Percentiles rank a stretch among this genome's conserved stretches.
Evolutionary conservation across 139 green algal species (phyloP).

Genomic region (Asterochloris sp.): DNA sequence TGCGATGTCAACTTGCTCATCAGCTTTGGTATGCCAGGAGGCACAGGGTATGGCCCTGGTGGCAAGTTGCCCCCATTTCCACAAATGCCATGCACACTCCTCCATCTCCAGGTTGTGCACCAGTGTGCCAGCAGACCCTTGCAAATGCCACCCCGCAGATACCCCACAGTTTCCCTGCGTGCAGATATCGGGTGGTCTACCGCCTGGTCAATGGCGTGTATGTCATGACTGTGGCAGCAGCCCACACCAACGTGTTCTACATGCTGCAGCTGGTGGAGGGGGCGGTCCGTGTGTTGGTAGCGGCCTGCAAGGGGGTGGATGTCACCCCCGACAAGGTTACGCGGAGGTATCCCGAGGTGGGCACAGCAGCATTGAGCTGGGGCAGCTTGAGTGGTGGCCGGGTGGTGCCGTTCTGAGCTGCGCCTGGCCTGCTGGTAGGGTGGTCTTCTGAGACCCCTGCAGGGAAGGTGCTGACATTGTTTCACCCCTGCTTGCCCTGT

Average conservation of each 20-base stretch:
- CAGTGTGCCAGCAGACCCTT: background rate
- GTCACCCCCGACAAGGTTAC: slow-evolving; percentile 45
- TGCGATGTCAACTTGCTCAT: background rate
- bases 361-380: background rate
- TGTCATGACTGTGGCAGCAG: slow-evolving; percentile 33
- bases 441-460: too few relatives aligned
- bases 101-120: background rate
- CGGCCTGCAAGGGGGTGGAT: slow-evolving; percentile 26
- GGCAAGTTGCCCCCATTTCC: background rate
- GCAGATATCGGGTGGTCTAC: slow-evolving; percentile 42
- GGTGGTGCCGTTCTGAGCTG: background rate
- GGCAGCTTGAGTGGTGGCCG: background rate
- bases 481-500: too few relatives aligned
- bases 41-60: background rate
- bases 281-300: slow-evolving; percentile 28
- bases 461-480: too few relatives aligned
- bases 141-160: background rate
- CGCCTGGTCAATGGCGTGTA: slow-evolving; percentile 39
- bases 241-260: slow-evolving; percentile 33
- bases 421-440: too few relatives aligned
- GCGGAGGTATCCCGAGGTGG: slow-evolving; percentile 40
- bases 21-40: background rate
- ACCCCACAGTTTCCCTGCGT: background rate
- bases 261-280: slow-evolving; percentile 39
- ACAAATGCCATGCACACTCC: background rate